Conservation (phyloP, 352 stramenopile species). For the Pythium dissimile region DNA sequence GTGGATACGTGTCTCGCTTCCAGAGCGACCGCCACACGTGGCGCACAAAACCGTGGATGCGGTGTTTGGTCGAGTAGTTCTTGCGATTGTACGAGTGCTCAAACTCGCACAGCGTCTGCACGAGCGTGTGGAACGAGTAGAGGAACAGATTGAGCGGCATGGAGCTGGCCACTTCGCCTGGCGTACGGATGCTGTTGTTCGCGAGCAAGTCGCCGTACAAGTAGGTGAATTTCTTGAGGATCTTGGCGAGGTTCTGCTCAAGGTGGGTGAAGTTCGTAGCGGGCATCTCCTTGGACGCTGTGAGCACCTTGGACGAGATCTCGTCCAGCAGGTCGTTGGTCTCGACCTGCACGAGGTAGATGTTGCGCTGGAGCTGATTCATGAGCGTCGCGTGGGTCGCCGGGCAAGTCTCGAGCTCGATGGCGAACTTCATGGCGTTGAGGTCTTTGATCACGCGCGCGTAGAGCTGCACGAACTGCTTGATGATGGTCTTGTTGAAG, state of each 20-base stretch:
- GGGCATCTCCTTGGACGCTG: constrained; percentile 27
- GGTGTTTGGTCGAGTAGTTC: constrained; percentile 53
- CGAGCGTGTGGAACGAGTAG: constrained; percentile 74
- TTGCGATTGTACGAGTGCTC: constrained; percentile 67
- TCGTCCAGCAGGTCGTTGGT: constrained; percentile 67
- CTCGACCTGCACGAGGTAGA: constrained; percentile 67
- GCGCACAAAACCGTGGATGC: constrained; percentile 53
- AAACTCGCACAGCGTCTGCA: constrained; percentile 61
- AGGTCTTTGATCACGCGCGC: constrained; percentile 51
- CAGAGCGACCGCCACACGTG: constrained; percentile 33
- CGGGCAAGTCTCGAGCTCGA: constrained; percentile 59
- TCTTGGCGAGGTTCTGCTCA: constrained; percentile 42
- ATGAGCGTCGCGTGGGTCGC: constrained; percentile 58
- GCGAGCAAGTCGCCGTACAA: constrained; percentile 49
- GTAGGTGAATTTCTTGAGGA: constrained; percentile 56
- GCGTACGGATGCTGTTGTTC: constrained; percentile 32
- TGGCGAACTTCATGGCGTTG: constrained; percentile 70
- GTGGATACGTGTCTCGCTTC: constrained; percentile 40
- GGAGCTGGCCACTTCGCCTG: constrained; percentile 52
- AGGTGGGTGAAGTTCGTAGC: constrained; percentile 47
- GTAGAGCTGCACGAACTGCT: constrained; percentile 70
- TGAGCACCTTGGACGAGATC: constrained; percentile 39
- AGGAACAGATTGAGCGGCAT: constrained; percentile 80
- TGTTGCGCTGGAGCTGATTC: constrained; percentile 54
- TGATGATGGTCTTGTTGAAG: constrained; percentile 72